These are phyloP conservation scores for Pinus taeda DNA, from an alignment of 75 land plant species.

Conservation along the genomic window DNA sequence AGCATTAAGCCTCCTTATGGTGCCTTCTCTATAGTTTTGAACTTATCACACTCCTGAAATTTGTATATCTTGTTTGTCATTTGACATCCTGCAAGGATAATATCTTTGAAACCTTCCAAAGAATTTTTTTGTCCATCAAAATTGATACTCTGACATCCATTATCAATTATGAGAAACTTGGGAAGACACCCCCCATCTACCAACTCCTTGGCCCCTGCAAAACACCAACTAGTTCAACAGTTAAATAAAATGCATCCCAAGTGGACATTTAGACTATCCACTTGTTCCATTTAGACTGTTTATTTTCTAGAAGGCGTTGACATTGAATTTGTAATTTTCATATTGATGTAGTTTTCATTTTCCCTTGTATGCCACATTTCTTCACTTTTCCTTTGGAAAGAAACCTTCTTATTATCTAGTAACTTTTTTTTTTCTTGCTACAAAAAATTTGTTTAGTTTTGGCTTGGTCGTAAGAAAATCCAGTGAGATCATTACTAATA, in stretches of 20 bases:
- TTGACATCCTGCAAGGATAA: constrained; percentile 41
- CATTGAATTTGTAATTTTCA: no score
- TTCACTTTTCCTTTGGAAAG: no score
- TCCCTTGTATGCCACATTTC: no score
- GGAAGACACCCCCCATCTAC: constrained; percentile 38
- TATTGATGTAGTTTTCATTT: no score
- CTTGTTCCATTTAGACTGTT: no score
- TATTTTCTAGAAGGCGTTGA: no score
- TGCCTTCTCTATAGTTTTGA: constrained; percentile 42
- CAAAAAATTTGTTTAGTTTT: no score
- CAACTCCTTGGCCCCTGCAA: constrained; percentile 54
- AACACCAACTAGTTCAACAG: constrained; percentile 45
- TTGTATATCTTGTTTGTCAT: constrained; percentile 42
- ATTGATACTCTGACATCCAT: constrained; percentile 55
- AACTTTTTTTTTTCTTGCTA: no score
- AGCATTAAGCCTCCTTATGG: constrained; percentile 15
- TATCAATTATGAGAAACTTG: constrained; percentile 51
- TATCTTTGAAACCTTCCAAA: constrained; percentile 30
- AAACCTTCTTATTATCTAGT: no score
- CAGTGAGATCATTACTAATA: no score
- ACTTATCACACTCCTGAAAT: constrained; percentile 35
- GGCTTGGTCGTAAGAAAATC: no score
- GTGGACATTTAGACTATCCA: no score
- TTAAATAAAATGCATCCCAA: constrained; percentile 71
- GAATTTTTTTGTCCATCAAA: constrained; percentile 20